Conservation (phyloP, 257 asterid genomes). For the Nicotiana sylvestris region DNA sequence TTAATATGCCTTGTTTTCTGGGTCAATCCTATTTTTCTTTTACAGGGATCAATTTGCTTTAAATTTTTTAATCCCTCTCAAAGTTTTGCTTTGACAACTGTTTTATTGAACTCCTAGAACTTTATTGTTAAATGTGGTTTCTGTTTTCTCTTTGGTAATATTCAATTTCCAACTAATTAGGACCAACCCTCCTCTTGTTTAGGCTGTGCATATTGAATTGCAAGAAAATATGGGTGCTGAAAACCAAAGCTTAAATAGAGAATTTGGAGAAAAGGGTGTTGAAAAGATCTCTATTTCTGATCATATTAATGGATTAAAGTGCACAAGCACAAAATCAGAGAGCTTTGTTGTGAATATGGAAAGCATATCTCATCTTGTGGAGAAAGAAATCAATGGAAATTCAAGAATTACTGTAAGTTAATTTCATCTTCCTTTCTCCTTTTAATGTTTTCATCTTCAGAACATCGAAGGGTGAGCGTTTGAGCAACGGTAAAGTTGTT, state of each 20-base stretch:
- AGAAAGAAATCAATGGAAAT: constrained; percentile 43
- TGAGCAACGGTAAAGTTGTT: too few relatives aligned
- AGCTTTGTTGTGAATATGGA: constrained; percentile 42
- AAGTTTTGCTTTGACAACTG: not conserved
- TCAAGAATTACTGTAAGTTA: constrained; percentile 65
- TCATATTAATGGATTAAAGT: not conserved
- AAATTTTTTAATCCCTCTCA: not conserved
- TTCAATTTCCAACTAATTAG: not conserved
- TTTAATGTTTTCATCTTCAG: not conserved
- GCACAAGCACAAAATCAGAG: not conserved
- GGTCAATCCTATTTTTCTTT: not conserved
- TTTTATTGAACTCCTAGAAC: not conserved
- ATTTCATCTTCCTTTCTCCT: constrained; percentile 12
- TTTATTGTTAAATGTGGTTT: not conserved
- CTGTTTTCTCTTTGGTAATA: not conserved
- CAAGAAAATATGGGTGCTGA: constrained; percentile 41
- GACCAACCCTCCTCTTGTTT: not conserved
- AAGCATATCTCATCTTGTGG: constrained; percentile 41
- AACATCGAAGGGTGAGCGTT: too few relatives aligned
- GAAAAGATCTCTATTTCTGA: not conserved
- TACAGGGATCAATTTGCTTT: too few relatives aligned
- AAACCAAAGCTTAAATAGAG: constrained; percentile 19
- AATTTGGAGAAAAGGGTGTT: constrained; percentile 31
- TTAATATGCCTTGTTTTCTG: not conserved
- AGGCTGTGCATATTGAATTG: not conserved